Conservation (phyloP, 306 rosid species). For the Morella rubra region DNA sequence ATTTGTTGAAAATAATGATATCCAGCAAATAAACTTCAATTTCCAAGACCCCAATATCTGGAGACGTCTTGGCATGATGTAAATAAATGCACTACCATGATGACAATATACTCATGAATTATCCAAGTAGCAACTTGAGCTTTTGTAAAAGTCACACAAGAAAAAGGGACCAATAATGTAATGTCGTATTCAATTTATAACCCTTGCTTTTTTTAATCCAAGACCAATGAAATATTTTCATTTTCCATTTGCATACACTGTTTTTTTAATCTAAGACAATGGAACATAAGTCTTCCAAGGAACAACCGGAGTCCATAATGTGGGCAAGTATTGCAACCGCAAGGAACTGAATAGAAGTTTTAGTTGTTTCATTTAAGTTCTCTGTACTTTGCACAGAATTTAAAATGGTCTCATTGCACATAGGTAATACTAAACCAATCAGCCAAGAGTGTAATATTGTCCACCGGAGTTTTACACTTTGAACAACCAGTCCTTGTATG, state of each 20-base stretch:
- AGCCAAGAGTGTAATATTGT: not conserved
- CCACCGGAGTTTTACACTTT: not conserved
- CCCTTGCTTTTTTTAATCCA: no score
- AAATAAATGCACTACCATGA: not conserved
- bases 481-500: not conserved
- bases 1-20: not conserved
- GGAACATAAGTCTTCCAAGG: not conserved
- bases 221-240: not conserved
- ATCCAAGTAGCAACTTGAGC: no score
- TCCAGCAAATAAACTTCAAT: not conserved
- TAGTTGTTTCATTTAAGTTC: not conserved
- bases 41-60: not conserved
- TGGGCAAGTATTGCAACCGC: not conserved
- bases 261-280: not conserved
- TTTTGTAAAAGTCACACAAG: not conserved
- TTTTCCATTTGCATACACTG: not conserved
- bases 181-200: no score
- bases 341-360: not conserved
- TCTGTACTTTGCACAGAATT: not conserved
- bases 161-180: slow-evolving; percentile 4
- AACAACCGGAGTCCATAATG: not conserved
- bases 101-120: no score
- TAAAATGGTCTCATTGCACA: not conserved
- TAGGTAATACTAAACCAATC: not conserved
- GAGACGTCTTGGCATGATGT: not conserved